These are phyloP conservation scores for Hypoxylon sp. DNA, from an alignment of 2,329 filamentous ascomycete species.

Conservation along the genomic window DNA sequence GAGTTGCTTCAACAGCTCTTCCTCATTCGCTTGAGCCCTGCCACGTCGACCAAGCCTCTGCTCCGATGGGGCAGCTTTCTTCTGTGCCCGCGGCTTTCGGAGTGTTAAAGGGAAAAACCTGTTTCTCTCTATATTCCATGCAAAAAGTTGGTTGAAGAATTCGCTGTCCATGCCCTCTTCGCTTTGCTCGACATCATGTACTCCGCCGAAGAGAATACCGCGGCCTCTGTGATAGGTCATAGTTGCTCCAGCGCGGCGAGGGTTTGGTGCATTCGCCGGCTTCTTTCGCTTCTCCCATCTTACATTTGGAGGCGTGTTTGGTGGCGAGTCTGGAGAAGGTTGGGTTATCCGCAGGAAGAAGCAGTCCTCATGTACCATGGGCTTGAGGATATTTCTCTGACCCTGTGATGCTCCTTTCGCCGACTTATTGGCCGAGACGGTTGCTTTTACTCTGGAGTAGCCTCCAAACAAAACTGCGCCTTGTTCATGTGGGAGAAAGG, in stretches of 20 bases:
- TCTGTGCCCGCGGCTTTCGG: slow-evolving; percentile 76
- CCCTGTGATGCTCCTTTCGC: slow-evolving; percentile 71
- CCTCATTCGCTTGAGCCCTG: slow-evolving; percentile 90
- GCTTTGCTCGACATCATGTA: slow-evolving; percentile 90
- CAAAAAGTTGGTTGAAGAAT: slow-evolving; percentile 92
- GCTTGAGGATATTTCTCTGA: slow-evolving; percentile 81
- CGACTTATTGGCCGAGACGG: slow-evolving; percentile 71
- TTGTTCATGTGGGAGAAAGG: slow-evolving; percentile 87
- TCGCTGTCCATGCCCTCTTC: slow-evolving; percentile 97
- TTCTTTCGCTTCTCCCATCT: slow-evolving; percentile 95
- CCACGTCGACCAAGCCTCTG: slow-evolving; percentile 72
- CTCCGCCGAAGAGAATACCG: slow-evolving; percentile 92
- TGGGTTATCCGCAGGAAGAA: slow-evolving; percentile 89
- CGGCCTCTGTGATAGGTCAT: slow-evolving; percentile 96
- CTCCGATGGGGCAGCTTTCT: slow-evolving; percentile 70
- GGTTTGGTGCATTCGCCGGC: slow-evolving; percentile 88
- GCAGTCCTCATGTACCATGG: slow-evolving; percentile 93
- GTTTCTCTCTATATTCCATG: slow-evolving; percentile 96
- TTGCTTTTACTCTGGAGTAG: slow-evolving; percentile 89
- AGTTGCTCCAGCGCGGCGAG: slow-evolving; percentile 86
- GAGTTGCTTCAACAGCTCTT: slow-evolving; percentile 88
- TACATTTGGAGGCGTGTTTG: slow-evolving; percentile 76
- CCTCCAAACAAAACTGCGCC: slow-evolving; percentile 93
- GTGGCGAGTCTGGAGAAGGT: slow-evolving; percentile 74
- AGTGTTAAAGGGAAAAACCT: slow-evolving; percentile 88